A percentile compares a stretch with the other conserved stretches of the same genome.
Evolutionary conservation across 192 early-diverging fungal species (phyloP).

Genomic region (Gaertneriomyces sp.): DNA sequence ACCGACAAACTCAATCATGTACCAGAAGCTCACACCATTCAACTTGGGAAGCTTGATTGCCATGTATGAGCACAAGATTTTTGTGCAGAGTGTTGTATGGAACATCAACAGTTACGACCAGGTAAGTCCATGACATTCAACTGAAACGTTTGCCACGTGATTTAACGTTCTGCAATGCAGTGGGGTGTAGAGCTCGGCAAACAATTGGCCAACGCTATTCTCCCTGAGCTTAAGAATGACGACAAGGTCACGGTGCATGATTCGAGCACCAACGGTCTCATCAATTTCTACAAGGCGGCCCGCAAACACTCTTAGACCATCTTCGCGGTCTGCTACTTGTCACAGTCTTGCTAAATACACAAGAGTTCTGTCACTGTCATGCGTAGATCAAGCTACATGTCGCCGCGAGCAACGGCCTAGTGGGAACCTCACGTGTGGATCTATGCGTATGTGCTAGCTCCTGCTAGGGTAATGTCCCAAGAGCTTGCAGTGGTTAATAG

Average conservation of each 20-base stretch:
- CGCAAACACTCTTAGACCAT: background rate
- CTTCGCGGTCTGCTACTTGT: too few relatives aligned
- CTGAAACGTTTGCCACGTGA: background rate
- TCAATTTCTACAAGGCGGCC: slow-evolving; percentile 82
- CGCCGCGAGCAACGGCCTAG: too few relatives aligned
- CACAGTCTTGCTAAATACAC: too few relatives aligned
- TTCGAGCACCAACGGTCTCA: slow-evolving; percentile 90
- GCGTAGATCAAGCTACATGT: too few relatives aligned
- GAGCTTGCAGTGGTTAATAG: too few relatives aligned
- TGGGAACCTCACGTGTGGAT: too few relatives aligned
- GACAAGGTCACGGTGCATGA: slow-evolving; percentile 73
- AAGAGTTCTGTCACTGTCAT: too few relatives aligned
- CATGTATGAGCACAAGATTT: slow-evolving; percentile 99
- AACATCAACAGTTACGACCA: slow-evolving; percentile 97
- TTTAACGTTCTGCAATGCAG: slow-evolving; percentile 25
- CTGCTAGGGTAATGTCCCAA: too few relatives aligned
- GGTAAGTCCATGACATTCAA: slow-evolving; percentile 22
- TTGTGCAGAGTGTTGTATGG: slow-evolving; percentile 97
- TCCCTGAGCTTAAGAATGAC: slow-evolving; percentile 75
- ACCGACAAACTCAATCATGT: slow-evolving; percentile 94
- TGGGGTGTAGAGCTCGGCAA: slow-evolving; percentile 96
- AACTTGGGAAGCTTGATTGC: slow-evolving; percentile 92
- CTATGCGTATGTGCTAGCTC: too few relatives aligned
- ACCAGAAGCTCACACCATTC: slow-evolving; percentile 86
- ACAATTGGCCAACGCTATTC: slow-evolving; percentile 94